Base-by-base conservation (phyloP, 2,329 filamentous ascomycete genomes). In the Lasiodiplodia hormozganensis region DNA sequence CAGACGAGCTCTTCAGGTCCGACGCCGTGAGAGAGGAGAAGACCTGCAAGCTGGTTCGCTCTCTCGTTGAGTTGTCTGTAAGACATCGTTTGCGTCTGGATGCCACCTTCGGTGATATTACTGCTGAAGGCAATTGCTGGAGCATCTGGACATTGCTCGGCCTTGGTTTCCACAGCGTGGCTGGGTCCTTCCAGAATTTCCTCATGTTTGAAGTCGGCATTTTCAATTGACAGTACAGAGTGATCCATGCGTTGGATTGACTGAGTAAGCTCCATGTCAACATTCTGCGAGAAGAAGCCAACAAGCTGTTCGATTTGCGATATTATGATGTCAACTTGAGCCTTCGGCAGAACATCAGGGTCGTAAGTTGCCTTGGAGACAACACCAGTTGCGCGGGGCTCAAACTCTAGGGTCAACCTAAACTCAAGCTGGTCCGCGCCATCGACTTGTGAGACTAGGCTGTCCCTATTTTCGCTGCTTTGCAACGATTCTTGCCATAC, bases 401-500 rank as follows among this genome's bases (percentile, higher is more conserved):
- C 90, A 14, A 96, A 82, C 74, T 97, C 94, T 7, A 97, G 76
- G 2, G 94, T 85, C 1, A 96, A 75, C 67, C 88, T 89, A 52
- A 92, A 94, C 75, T 97, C 94, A 7, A 96, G 82, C 25, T 87
- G 87, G 75, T 97, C 94, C 5, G 85, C 78, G 65, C 91, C 88
- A 31, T 86, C 84, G 0, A 87, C 76, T 67, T 93, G 83, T 11
- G 74, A 77, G 0, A 95, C 81, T 14, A 68, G 28, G 70, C 73
- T 72, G 73, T 81, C 74, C 3, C 75, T 70, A n/a, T 75, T 71
- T 2, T 71, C 70, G 34, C 82, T 67, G 18, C 78, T 77, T 1
- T 78, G 71, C 21, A 91, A 81, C 0, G 90, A 91, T 74, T 97
- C 90, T 73, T 97, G 94, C 84, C 94, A 97, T 0, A 94, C 89